phyloP scores from a whole-genome alignment of 371 early-diverging fungal genomes.

The Mucor sp. region DNA sequence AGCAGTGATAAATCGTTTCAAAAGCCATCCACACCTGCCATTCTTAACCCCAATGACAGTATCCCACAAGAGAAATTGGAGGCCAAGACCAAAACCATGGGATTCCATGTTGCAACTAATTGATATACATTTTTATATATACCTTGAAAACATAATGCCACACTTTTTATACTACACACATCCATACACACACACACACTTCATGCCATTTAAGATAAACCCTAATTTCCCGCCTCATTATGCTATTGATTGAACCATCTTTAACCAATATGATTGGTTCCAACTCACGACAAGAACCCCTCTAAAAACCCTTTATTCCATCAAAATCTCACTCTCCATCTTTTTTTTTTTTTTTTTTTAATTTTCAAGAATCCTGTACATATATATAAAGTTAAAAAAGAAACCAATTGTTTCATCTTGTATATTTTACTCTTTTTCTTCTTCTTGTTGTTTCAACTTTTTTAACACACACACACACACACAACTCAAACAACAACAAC shows the following conservation, averaged over 20 bases:
- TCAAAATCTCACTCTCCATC: neutral
- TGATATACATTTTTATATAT: neutral
- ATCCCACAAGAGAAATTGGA: constrained; percentile 27
- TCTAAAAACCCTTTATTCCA: constrained; percentile 2
- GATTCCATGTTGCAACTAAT: neutral
- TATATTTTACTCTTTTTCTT: neutral
- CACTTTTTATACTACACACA: neutral
- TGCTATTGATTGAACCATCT: constrained; percentile 17
- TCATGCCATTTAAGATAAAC: neutral
- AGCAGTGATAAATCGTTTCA: neutral
- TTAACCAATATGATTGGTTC: constrained; percentile 9
- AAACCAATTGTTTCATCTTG: constrained; percentile 3
- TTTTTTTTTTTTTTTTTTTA: constrained; percentile 7
- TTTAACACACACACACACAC: neutral
- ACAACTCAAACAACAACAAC: neutral
- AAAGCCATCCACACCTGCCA: constrained; percentile 4
- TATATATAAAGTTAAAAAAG: constrained; percentile 12
- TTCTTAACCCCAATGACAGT: constrained; percentile 7
- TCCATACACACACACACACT: neutral
- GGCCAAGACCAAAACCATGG: constrained; percentile 9
- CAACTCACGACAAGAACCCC: constrained; percentile 8
- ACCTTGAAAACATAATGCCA: too few species aligned
- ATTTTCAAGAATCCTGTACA: neutral
- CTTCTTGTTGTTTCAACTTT: neutral
- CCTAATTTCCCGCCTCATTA: constrained; percentile 9